Evolutionary conservation across 2,329 filamentous ascomycete species (phyloP).

Genomic region (Aspergillus sp.): DNA sequence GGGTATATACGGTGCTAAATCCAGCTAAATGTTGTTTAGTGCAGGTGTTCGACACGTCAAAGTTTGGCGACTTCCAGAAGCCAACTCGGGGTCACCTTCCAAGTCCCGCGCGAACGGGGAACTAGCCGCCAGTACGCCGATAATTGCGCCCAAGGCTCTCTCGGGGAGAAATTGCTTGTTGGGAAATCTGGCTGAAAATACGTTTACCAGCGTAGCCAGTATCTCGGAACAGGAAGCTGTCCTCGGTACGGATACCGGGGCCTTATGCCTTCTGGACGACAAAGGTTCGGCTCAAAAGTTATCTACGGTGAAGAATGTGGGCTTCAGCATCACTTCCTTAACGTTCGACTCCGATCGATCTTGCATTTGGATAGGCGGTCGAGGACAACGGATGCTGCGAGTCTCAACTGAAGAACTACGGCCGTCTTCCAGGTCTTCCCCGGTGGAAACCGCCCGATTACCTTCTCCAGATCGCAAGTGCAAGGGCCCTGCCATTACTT

Average conservation of each 20-base stretch:
- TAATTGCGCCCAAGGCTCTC: conserved; percentile 64
- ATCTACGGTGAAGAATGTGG: conserved; percentile 62
- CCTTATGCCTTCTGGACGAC: conserved; percentile 86
- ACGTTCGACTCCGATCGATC: conserved; percentile 57
- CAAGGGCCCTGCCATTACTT: conserved; percentile 52
- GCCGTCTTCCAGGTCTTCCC: conserved; percentile 27
- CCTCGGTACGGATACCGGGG: conserved; percentile 81
- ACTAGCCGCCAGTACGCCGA: conserved; percentile 30
- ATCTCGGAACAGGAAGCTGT: conserved; percentile 74
- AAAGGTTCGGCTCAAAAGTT: conserved; percentile 70
- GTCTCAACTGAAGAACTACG: conserved; percentile 43
- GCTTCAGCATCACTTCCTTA: conserved; percentile 68
- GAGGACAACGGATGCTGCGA: conserved; percentile 56
- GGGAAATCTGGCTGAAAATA: conserved; percentile 76
- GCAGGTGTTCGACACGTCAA: conserved; percentile 90
- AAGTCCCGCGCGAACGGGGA: conserved; percentile 58
- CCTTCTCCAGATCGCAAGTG: conserved; percentile 18
- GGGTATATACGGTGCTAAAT: not conserved
- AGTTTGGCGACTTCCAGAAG: conserved; percentile 82
- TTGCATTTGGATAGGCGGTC: conserved; percentile 67
- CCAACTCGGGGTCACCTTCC: conserved; percentile 57
- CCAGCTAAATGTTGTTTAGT: conserved; percentile 18
- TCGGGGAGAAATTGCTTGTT: conserved; percentile 85
- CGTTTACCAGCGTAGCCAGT: conserved; percentile 74
- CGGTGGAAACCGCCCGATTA: conserved; percentile 18